Evolutionary conservation across 345 rosid species (phyloP).

Genomic region (Moricandia moricandioides): DNA sequence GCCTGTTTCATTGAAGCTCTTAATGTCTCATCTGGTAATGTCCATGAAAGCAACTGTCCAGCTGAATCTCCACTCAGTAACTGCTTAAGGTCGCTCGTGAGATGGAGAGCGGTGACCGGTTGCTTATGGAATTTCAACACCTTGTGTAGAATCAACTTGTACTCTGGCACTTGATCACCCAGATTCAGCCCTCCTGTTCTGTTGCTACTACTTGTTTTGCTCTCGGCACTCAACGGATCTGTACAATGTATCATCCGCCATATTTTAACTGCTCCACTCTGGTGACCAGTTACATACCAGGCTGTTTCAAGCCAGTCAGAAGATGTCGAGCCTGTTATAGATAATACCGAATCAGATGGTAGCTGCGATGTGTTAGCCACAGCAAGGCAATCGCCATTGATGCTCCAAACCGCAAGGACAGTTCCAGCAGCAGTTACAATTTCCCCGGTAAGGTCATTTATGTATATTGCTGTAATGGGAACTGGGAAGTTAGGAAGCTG

Average conservation of each 20-base stretch:
- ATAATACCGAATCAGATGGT: conserved; percentile 93
- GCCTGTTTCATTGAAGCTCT: conserved; percentile 45
- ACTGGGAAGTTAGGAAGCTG: conserved; percentile 88
- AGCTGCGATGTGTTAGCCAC: conserved; percentile 83
- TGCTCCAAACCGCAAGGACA: conserved; percentile 93
- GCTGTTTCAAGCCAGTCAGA: conserved; percentile 92
- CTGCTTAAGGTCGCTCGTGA: conserved; percentile 82
- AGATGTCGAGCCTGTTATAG: conserved; percentile 73
- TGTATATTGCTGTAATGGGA: conserved; percentile 82
- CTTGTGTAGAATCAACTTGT: conserved; percentile 74
- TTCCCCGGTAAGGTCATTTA: conserved; percentile 90
- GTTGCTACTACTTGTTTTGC: conserved; percentile 47
- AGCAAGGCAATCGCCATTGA: conserved; percentile 96
- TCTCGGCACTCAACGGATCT: conserved; percentile 46
- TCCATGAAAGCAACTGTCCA: conserved; percentile 90
- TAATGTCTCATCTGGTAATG: conserved; percentile 72
- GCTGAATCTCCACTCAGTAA: conserved; percentile 83
- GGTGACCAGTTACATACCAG: conserved; percentile 98
- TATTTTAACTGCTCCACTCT: conserved; percentile 93
- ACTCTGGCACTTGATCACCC: conserved; percentile 66
- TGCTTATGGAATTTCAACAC: conserved; percentile 83
- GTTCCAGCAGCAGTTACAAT: conserved; percentile 95
- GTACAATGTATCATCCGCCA: conserved; percentile 90
- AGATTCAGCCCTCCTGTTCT: conserved; percentile 56
- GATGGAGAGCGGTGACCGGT: conserved; percentile 79